Evolutionary conservation across 2,329 filamentous ascomycete species (phyloP).

Genomic region (Monosporascus ibericus): DNA sequence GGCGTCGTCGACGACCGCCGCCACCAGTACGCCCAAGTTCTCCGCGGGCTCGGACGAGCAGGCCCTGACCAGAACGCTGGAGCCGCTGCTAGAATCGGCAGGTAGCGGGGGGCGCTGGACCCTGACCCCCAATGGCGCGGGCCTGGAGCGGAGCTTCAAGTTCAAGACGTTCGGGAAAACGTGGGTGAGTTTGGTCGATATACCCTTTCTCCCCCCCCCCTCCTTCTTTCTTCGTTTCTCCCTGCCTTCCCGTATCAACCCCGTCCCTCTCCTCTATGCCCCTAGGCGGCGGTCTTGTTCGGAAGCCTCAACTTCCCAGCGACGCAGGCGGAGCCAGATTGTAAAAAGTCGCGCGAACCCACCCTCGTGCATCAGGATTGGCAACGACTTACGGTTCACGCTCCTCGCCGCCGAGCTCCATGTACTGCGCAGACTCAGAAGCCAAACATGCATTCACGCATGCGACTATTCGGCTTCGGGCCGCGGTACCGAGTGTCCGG

Average conservation of each 20-base stretch:
- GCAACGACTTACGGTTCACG: too few species aligned
- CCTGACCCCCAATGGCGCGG: conserved; percentile 43
- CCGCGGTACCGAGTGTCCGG: too few species aligned
- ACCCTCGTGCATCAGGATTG: too few species aligned
- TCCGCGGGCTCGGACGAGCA: conserved; percentile 39
- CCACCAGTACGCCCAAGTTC: conserved; percentile 27
- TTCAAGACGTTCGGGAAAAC: conserved; percentile 62
- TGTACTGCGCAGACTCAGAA: too few species aligned
- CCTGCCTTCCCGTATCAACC: too few species aligned
- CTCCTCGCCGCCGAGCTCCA: too few species aligned
- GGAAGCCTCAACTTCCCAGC: too few species aligned
- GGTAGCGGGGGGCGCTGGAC: conserved; percentile 39
- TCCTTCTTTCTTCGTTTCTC: neutral
- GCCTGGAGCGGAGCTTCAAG: conserved; percentile 53
- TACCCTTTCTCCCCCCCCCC: conserved; percentile 1
- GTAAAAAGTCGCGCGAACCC: too few species aligned
- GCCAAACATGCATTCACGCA: too few species aligned
- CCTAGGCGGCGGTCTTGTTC: too few species aligned
- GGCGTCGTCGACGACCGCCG: neutral
- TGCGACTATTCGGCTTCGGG: too few species aligned
- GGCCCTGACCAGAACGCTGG: conserved; percentile 28
- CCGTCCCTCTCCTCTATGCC: neutral
- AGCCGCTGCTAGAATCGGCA: conserved; percentile 26
- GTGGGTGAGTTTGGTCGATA: conserved; percentile 42
- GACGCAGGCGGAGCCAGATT: too few species aligned